Percentiles rank a stretch among this genome's conserved stretches.
phyloP scores from a whole-genome alignment of 2,329 filamentous ascomycete genomes.

The Dactylella cylindrospora region DNA sequence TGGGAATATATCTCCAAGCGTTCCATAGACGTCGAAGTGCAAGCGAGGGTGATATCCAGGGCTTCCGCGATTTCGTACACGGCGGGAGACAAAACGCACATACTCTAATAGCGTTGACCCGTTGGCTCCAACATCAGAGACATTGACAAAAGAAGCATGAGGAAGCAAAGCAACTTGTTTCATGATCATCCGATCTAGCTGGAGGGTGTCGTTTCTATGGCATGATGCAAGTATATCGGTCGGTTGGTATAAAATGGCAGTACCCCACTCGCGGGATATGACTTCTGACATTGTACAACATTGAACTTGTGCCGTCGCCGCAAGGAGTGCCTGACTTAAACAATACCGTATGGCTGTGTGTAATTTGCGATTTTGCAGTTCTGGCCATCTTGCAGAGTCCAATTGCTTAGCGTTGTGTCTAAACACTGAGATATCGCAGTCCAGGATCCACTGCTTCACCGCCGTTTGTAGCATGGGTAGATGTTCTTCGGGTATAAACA shows the following conservation, averaged over 20 bases:
- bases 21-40: constrained; percentile 46
- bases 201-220: constrained; percentile 44
- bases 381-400: constrained; percentile 9
- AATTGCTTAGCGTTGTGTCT: constrained; percentile 7
- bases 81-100: constrained; percentile 30
- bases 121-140: constrained; percentile 35
- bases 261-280: constrained; percentile 44
- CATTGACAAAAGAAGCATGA: constrained; percentile 45
- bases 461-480: constrained; percentile 31
- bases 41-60: constrained; percentile 40
- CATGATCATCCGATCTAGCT: constrained; percentile 47
- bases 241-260: constrained; percentile 11
- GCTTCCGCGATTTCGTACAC: constrained; percentile 24
- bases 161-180: constrained; percentile 43
- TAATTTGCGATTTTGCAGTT: constrained; percentile 14
- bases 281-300: constrained; percentile 40
- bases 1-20: constrained; percentile 40
- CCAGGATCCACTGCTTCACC: constrained; percentile 42
- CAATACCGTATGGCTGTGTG: constrained; percentile 45
- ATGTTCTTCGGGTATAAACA: constrained; percentile 44
- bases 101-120: constrained; percentile 36
- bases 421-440: constrained; percentile 41
- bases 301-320: constrained; percentile 37
- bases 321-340: constrained; percentile 42
- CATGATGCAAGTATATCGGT: constrained; percentile 45